phyloP scores from a whole-genome alignment of 306 rosid species.

The Malus sieversii region DNA sequence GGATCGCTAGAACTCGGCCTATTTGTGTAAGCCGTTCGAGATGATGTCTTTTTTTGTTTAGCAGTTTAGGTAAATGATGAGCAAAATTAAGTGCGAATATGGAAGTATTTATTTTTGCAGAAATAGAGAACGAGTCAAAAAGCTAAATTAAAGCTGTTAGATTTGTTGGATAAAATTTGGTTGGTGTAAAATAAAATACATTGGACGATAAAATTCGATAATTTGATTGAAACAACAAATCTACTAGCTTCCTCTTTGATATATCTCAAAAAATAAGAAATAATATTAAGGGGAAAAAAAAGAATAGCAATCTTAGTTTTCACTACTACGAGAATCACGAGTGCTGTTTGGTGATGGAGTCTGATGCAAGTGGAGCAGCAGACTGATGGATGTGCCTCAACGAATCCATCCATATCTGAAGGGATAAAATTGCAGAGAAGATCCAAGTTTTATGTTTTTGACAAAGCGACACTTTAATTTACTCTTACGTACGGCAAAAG shows the following conservation, averaged over 20 bases:
- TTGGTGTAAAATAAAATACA: not conserved
- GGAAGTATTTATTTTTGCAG: not conserved
- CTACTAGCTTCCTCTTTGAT: not conserved
- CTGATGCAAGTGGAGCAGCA: not conserved
- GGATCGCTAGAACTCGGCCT: no score
- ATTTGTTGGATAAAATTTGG: not conserved
- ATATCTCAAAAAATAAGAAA: no score
- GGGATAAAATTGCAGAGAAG: no score
- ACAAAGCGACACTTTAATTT: no score
- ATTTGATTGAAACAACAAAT: not conserved
- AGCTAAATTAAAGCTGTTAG: not conserved
- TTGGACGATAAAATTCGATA: not conserved
- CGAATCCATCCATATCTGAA: not conserved
- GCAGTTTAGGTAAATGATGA: not conserved
- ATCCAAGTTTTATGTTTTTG: no score
- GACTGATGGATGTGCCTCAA: not conserved
- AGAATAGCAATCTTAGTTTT: not conserved
- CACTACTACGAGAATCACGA: not conserved
- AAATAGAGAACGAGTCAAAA: not conserved
- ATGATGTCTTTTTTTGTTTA: no score
- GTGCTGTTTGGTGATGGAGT: not conserved
- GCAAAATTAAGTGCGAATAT: not conserved
- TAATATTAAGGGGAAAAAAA: not conserved
- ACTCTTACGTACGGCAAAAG: no score
- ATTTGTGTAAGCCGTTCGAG: no score